Evolutionary conservation across 2,329 filamentous ascomycete genomes (phyloP).

Genomic region (Verticillium zaregamsianum): DNA sequence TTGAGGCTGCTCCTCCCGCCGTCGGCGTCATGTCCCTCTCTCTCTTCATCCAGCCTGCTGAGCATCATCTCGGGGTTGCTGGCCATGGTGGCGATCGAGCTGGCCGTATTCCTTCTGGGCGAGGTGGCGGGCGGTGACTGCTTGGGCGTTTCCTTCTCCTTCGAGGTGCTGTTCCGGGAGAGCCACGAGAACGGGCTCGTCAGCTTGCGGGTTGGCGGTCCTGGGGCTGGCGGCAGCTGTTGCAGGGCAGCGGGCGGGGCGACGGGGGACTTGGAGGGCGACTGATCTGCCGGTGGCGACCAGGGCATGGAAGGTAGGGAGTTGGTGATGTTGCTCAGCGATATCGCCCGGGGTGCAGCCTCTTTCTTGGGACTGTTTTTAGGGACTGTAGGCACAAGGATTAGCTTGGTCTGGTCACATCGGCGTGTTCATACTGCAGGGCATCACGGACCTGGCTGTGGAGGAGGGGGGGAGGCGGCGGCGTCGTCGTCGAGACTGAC

Average conservation of each 20-base stretch:
- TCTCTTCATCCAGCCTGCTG: slow-evolving; percentile 70
- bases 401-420: slow-evolving; percentile 9
- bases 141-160: slow-evolving; percentile 49
- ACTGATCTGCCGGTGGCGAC: slow-evolving; percentile 54
- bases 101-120: slow-evolving; percentile 67
- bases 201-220: slow-evolving; percentile 60
- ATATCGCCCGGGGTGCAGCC: slow-evolving; percentile 51
- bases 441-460: slow-evolving; percentile 26
- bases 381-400: slow-evolving; percentile 3
- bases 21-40: slow-evolving; percentile 43
- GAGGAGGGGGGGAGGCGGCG: slow-evolving; percentile 18
- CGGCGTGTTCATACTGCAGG: slow-evolving; percentile 11
- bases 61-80: slow-evolving; percentile 81
- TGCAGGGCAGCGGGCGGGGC: slow-evolving; percentile 23
- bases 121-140: slow-evolving; percentile 45
- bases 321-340: slow-evolving; percentile 67
- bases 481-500: slow-evolving; percentile 64
- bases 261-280: slow-evolving; percentile 40
- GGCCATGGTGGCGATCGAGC: slow-evolving; percentile 71
- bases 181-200: slow-evolving; percentile 87
- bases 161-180: slow-evolving; percentile 61
- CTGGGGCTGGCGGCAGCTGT: slow-evolving; percentile 25
- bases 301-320: slow-evolving; percentile 70
- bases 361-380: slow-evolving; percentile 31
- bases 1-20: slow-evolving; percentile 61